Evolutionary conservation across 1,284 basidiomycete genomes (phyloP).

Genomic region (Ceratobasidium sp.): DNA sequence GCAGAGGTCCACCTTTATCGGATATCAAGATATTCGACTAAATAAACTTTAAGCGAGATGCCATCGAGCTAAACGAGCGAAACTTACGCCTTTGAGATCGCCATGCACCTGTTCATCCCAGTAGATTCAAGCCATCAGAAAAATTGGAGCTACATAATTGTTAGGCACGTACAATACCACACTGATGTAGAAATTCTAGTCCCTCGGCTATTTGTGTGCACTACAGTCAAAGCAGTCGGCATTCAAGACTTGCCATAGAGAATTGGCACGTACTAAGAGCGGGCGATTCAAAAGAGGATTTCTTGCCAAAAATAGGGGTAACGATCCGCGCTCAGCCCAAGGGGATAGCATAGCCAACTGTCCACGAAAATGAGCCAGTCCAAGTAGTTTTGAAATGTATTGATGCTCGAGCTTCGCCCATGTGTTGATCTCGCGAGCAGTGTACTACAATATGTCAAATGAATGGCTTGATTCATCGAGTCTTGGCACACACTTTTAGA

Average conservation of each 20-base stretch:
- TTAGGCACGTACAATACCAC: not conserved
- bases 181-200: constrained; percentile 1
- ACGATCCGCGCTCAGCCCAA: constrained; percentile 15
- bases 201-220: constrained; percentile 11
- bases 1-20: constrained; percentile 1
- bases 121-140: too few species aligned
- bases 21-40: constrained; percentile 16
- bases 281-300: constrained; percentile 18
- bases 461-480: not conserved
- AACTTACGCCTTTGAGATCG: constrained; percentile 28
- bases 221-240: not conserved
- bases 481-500: not conserved
- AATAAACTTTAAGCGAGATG: too few species aligned
- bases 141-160: too few species aligned
- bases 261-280: not conserved
- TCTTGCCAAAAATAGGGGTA: not conserved
- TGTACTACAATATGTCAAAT: not conserved
- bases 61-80: too few species aligned
- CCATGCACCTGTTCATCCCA: constrained; percentile 1
- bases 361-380: constrained; percentile 6
- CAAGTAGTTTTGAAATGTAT: constrained; percentile 19
- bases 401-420: constrained; percentile 28
- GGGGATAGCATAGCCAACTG: constrained; percentile 31
- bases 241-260: too few species aligned
- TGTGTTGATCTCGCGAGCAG: constrained; percentile 25